phyloP scores from a whole-genome alignment of 495 filamentous ascomycete species.

The Ramalina peruviana region DNA sequence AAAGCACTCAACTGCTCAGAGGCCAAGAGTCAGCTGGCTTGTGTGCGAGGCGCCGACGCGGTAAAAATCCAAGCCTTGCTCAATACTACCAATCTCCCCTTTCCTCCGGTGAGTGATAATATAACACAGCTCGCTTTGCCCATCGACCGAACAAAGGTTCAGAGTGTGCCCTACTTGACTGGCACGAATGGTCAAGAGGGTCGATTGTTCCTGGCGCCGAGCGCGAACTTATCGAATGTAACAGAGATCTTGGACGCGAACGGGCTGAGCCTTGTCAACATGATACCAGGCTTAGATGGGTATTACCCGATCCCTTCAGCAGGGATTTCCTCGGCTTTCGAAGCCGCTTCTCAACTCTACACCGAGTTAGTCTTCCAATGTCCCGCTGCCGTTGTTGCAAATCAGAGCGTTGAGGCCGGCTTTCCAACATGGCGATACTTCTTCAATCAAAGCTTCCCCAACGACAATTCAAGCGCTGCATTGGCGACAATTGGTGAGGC shows the following conservation, averaged over 20 bases:
- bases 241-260: neutral
- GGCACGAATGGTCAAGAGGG: slow-evolving; percentile 16
- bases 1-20: slow-evolving; percentile 4
- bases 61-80: neutral
- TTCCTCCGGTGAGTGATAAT: slow-evolving; percentile 6
- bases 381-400: slow-evolving; percentile 12
- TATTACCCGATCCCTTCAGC: neutral
- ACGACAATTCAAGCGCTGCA: slow-evolving; percentile 1
- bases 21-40: neutral
- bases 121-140: neutral
- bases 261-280: neutral
- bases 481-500: neutral
- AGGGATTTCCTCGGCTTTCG: slow-evolving; percentile 7
- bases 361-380: slow-evolving; percentile 21
- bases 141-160: neutral
- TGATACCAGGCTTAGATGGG: neutral
- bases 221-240: neutral
- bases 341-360: slow-evolving; percentile 14
- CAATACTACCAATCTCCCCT: neutral
- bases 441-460: slow-evolving; percentile 25
- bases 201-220: slow-evolving; percentile 2
- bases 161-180: slow-evolving; percentile 14
- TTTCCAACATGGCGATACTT: slow-evolving; percentile 20
- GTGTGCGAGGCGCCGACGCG: neutral
- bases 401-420: slow-evolving; percentile 9